A percentile compares a stretch with the other conserved stretches of the same genome.
Conservation (phyloP, 2,329 filamentous ascomycete species). For the Diplodia intermedia region DNA sequence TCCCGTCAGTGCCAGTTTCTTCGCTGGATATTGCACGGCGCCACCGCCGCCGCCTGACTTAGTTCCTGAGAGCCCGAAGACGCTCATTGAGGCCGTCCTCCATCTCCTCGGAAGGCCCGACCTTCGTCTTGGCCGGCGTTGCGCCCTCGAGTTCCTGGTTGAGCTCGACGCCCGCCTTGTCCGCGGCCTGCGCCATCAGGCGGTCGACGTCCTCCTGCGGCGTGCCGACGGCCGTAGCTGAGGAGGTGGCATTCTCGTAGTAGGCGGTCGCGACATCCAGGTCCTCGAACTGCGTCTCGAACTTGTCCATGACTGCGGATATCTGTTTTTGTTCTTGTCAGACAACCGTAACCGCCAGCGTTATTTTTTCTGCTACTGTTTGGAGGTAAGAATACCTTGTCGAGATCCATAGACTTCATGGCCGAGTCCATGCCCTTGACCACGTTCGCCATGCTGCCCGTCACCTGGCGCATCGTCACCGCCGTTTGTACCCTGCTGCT, state of each 20-base stretch:
- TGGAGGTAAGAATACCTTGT: conserved; percentile 56
- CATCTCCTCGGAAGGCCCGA: conserved; percentile 76
- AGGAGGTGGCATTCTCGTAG: conserved; percentile 84
- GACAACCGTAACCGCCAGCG: background rate
- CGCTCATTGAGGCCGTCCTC: conserved; percentile 74
- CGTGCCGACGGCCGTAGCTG: conserved; percentile 75
- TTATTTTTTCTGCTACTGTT: background rate
- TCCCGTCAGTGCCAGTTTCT: conserved; percentile 7
- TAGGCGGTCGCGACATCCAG: conserved; percentile 65
- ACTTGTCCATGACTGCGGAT: conserved; percentile 70
- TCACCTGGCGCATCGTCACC: conserved; percentile 67
- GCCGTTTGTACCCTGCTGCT: conserved; percentile 67
- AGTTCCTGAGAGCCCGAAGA: conserved; percentile 61
- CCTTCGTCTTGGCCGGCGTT: conserved; percentile 62
- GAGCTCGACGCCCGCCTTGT: conserved; percentile 85
- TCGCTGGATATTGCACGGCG: conserved; percentile 4
- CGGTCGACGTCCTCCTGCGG: conserved; percentile 87
- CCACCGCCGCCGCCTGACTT: conserved; percentile 3
- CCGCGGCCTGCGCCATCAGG: conserved; percentile 82
- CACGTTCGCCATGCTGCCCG: conserved; percentile 67
- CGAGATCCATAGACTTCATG: conserved; percentile 69
- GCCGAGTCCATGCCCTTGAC: conserved; percentile 67
- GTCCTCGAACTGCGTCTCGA: conserved; percentile 64
- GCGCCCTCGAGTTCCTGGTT: conserved; percentile 73
- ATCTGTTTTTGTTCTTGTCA: conserved; percentile 55